These are phyloP conservation scores for Nitzschia palea DNA, from an alignment of 108 stramenopile genomes.

Conservation along the genomic window DNA sequence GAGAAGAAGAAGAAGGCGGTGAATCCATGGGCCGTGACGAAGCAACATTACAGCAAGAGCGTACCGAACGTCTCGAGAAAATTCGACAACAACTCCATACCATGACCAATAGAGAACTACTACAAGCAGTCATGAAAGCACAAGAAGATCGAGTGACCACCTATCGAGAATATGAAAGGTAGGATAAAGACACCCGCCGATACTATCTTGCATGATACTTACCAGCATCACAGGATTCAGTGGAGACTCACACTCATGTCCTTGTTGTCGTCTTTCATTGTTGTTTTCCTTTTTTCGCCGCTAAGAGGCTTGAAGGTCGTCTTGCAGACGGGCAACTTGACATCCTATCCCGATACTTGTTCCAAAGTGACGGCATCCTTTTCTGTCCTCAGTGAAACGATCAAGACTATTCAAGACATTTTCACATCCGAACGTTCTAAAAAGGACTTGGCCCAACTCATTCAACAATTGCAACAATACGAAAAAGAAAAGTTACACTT, in stretches of 20 bases:
- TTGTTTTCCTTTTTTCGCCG: too few relatives aligned
- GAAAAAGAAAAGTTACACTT: slow-evolving; percentile 78
- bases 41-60: slow-evolving; percentile 39
- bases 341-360: slow-evolving; percentile 62
- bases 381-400: slow-evolving; percentile 74
- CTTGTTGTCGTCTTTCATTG: too few relatives aligned
- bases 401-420: slow-evolving; percentile 43
- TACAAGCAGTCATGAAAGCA: slow-evolving; percentile 52
- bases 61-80: slow-evolving; percentile 30
- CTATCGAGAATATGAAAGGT: slow-evolving; percentile 61
- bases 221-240: too few relatives aligned
- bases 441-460: slow-evolving; percentile 22
- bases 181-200: too few relatives aligned
- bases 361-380: slow-evolving; percentile 76
- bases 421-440: neutral
- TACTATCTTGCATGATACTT: too few relatives aligned
- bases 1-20: slow-evolving; percentile 13
- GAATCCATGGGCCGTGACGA: slow-evolving; percentile 14
- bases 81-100: slow-evolving; percentile 27
- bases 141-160: slow-evolving; percentile 73
- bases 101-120: slow-evolving; percentile 48
- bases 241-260: too few relatives aligned
- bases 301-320: slow-evolving; percentile 55
- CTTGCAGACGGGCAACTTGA: slow-evolving; percentile 60
- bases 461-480: slow-evolving; percentile 56